Evolutionary conservation across 2,329 filamentous ascomycete species (phyloP), one percentile per base, ranked within the genome.

Genomic region (Blastomyces gilchristii): DNA sequence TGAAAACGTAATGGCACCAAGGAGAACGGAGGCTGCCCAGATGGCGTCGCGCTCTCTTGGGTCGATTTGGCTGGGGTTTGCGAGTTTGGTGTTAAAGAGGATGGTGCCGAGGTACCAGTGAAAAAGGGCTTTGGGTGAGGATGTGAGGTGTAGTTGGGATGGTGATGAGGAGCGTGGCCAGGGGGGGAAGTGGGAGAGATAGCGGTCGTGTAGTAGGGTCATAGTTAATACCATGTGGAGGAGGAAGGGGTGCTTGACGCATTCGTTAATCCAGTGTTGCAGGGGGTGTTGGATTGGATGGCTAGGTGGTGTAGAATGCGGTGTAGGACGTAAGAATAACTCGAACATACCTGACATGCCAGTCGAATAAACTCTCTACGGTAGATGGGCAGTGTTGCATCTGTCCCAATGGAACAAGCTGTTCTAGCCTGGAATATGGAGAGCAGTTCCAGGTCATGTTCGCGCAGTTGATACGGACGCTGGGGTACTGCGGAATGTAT

Each of bases 171-270:
- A 53, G 12, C 6, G 25, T 28, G 50, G 50, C 25, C 7, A n/a
- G 4, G 18, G 50, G 16, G 25, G 22, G 12, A 12, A 34, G 54
- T n/a, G 5, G 34, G 54, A 18, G 18, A 58, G 31, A 37, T 34
- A 43, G 54, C 54, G 54, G 18, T 43, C 18, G 54, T 58, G 54
- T 37, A 58, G 43, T 18, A 58, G 56, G 37, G 56, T 58, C 3
- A 58, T 37, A 39, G 56, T 25, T 41, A 58, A n/a, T 25, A 58
- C 56, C 41, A 45, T 28, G 41, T 58, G 56, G 16, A 45, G 34
- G 37, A 58, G 56, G n/a, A 45, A 58, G 8, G 56, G 25, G 3
- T 58, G 37, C 37, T 58, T 9, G 9, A 28, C 37, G 53, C 31
- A 18, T 16, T 14, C n/a, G 22, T 56, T 56, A 56, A 18, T 56